Percentiles rank a stretch among this genome's conserved stretches.
Evolutionary conservation across 163 green algal genomes (phyloP).

Genomic region (Chloromonas sp.): DNA sequence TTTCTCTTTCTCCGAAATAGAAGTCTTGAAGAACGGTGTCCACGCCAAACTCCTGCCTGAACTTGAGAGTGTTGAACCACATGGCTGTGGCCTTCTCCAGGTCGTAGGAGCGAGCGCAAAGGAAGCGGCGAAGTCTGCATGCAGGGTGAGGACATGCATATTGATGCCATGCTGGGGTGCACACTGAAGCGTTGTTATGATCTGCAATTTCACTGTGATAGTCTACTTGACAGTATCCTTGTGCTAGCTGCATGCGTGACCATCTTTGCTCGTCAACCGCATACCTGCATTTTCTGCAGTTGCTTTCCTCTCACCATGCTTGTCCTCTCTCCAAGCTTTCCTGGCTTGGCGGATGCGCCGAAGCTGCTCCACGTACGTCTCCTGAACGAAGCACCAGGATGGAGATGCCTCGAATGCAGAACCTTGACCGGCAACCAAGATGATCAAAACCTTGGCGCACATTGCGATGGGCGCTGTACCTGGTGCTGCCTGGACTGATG

Average conservation of each 20-base stretch:
- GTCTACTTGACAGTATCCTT: no score
- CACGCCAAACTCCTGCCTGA: slow-evolving; percentile 61
- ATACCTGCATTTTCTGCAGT: no score
- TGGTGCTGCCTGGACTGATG: slow-evolving; percentile 30
- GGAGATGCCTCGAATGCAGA: background rate
- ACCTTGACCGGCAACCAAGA: no score
- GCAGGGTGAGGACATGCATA: background rate
- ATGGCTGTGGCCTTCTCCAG: slow-evolving; percentile 70
- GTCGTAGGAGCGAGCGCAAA: slow-evolving; percentile 81
- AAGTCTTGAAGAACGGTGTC: slow-evolving; percentile 80
- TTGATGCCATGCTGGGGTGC: background rate
- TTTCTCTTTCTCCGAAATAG: slow-evolving; percentile 75
- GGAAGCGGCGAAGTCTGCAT: slow-evolving; percentile 75
- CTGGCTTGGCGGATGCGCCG: slow-evolving; percentile 26
- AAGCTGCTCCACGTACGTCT: slow-evolving; percentile 52
- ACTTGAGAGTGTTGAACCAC: slow-evolving; percentile 73
- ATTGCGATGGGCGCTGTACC: slow-evolving; percentile 12
- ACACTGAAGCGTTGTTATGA: no score
- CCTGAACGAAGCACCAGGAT: slow-evolving; percentile 21
- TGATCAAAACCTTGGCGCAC: background rate
- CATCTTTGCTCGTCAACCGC: no score
- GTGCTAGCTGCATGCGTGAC: no score
- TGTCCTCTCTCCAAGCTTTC: slow-evolving; percentile 30
- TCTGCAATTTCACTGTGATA: no score
- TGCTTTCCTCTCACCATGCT: slow-evolving; percentile 29